These are phyloP conservation scores for Globisporangium rhizosaccharum DNA, from an alignment of 352 stramenopile genomes.

Conservation along the genomic window DNA sequence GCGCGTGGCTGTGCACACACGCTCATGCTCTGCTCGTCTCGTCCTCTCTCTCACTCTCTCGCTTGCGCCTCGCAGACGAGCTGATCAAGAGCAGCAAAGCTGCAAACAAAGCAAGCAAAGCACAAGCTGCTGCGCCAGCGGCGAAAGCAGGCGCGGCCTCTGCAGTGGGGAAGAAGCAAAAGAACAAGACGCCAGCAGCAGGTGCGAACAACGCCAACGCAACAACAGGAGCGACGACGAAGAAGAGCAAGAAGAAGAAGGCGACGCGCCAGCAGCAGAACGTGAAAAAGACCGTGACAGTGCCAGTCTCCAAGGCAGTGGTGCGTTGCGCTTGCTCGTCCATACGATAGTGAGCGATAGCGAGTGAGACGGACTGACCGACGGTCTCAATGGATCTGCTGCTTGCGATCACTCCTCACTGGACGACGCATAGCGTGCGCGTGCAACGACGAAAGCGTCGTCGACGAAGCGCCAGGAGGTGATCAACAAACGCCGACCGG, in stretches of 20 bases:
- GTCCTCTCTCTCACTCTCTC: background rate
- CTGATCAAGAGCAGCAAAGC: conserved; percentile 36
- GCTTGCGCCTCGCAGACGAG: conserved; percentile 19
- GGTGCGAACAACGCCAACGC: background rate
- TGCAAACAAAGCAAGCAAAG: conserved; percentile 16
- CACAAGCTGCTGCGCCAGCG: background rate
- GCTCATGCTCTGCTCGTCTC: background rate
- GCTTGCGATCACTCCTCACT: background rate
- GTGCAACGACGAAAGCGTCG: conserved; percentile 35
- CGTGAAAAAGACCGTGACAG: conserved; percentile 71
- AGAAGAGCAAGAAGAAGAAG: conserved; percentile 21
- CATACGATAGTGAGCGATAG: background rate
- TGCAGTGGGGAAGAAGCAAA: too few relatives aligned
- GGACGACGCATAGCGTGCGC: conserved; percentile 22
- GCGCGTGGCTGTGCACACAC: background rate
- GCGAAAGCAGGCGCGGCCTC: background rate
- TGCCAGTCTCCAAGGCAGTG: conserved; percentile 55
- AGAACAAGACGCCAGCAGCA: too few relatives aligned
- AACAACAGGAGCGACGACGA: background rate
- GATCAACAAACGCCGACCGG: conserved; percentile 64
- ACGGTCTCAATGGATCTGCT: background rate
- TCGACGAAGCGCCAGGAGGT: conserved; percentile 60
- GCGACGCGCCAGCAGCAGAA: conserved; percentile 44
- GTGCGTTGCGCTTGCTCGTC: conserved; percentile 11
- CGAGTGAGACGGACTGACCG: too few relatives aligned